Base-by-base conservation (phyloP, 2,329 filamentous ascomycete genomes). In the Fusarium sp. region DNA sequence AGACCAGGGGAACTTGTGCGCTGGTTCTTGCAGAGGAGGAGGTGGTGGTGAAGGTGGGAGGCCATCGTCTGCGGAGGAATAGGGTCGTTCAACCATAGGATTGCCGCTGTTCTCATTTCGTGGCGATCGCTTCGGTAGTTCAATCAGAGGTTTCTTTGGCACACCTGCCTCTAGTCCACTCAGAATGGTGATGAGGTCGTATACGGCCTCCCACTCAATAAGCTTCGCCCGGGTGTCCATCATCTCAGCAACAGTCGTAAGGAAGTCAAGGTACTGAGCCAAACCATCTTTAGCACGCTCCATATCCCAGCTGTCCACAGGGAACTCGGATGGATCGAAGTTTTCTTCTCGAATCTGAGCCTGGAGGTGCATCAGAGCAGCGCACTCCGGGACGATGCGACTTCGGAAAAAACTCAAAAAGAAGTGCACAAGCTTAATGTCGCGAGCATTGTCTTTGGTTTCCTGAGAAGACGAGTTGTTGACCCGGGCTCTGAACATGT, bases 251-350 rank as follows among this genome's bases (percentile, higher is more conserved):
- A 97, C 88, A 0, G 96, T 94, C 18, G 92, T 94, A 57, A 98
- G 92, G 78, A 98, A 97, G 74, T 98, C 94, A 3, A 98, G 88
- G 77, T 97, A 97, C 79, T 98, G 94, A 54, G 94, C 94, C 2
- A 98, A 89, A 1, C 95, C 95, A 76, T 98, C 95, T 78, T 97
- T 97, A 62, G 97, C 95, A 16, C 95, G 90, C 78, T 98, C 95
- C 92, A 98, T 97, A 75, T 98, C 95, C 95, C 95, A 98, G 48
- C 94, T 87, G 75, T 98, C 97, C 3, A 98, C 90, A 0, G 95
- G 95, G 75, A 98, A 98, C 75, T 98, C 94, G 67, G 93, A 90
- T 0, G 93, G 90, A 65, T 95, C 88, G 18, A 91, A 89, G 60
- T 90, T 86, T 32, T 91, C 90, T 43, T 91, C 90, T 44, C 93